Conservation (phyloP, 345 rosid species). For the sweet orange (Citrus sinensis) region DNA sequence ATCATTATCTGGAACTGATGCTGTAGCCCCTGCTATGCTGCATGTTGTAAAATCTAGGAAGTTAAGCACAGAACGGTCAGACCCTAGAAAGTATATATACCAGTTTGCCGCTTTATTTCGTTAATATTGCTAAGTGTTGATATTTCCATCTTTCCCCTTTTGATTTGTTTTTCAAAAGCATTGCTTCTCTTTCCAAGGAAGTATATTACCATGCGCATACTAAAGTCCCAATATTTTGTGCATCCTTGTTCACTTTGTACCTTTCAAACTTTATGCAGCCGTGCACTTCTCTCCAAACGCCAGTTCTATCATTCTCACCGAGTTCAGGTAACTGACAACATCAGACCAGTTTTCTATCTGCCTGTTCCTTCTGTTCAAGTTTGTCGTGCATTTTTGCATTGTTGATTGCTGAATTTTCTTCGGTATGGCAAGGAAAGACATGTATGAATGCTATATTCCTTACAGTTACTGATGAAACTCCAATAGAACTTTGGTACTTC, state of each 20-base stretch:
- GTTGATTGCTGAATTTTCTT: not conserved
- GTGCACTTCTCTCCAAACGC: slow-evolving; percentile 64
- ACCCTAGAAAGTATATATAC: slow-evolving; percentile 60
- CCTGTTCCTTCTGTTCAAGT: not conserved
- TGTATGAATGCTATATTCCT: not conserved
- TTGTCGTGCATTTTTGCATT: not conserved
- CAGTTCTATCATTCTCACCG: slow-evolving; percentile 96
- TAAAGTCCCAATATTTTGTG: not conserved
- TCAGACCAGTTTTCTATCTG: not conserved
- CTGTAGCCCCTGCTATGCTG: slow-evolving; percentile 42
- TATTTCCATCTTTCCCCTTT: slow-evolving; percentile 13
- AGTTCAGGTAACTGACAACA: slow-evolving; percentile 67
- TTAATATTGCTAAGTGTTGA: slow-evolving; percentile 20
- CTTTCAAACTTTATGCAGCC: slow-evolving; percentile 41
- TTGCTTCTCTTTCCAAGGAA: not conserved
- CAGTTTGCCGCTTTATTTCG: not conserved
- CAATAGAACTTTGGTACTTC: not conserved
- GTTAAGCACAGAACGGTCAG: slow-evolving; percentile 66
- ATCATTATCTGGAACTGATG: slow-evolving; percentile 46
- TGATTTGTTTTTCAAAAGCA: not conserved
- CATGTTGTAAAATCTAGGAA: slow-evolving; percentile 57
- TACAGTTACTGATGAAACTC: not conserved
- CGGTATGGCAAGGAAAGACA: not conserved
- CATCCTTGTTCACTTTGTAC: not conserved
- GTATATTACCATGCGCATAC: not conserved